Conservation (phyloP, 495 filamentous ascomycete genomes). For the Clohesyomyces aquaticus region DNA sequence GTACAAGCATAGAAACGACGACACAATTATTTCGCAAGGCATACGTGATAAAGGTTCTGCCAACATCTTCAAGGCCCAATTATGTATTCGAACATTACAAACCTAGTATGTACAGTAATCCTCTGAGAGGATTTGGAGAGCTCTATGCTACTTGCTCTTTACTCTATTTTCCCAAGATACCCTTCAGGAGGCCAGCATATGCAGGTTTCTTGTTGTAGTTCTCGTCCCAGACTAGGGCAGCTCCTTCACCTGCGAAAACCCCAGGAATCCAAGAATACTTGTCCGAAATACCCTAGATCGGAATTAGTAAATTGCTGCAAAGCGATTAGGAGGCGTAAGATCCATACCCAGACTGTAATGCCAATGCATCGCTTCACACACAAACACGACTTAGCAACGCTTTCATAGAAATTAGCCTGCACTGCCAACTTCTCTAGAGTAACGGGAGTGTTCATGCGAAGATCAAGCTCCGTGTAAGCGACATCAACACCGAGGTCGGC, state of each 20-base stretch:
- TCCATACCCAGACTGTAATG: constrained; percentile 66
- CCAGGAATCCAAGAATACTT: constrained; percentile 64
- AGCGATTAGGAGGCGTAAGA: no score
- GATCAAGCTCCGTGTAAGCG: constrained; percentile 69
- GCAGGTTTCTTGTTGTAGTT: constrained; percentile 34
- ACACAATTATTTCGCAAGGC: no score
- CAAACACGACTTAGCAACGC: constrained; percentile 66
- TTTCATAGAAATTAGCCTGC: constrained; percentile 62
- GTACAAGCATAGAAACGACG: no score
- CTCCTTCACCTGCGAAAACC: constrained; percentile 28
- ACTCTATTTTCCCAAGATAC: no score
- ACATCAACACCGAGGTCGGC: constrained; percentile 50
- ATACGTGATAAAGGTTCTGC: no score
- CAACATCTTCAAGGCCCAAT: no score
- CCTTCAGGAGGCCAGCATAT: constrained; percentile 24
- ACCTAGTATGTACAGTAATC: no score
- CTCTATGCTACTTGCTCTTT: no score
- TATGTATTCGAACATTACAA: no score
- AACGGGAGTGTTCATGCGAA: constrained; percentile 47
- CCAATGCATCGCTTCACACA: constrained; percentile 66
- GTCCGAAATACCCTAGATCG: constrained; percentile 61
- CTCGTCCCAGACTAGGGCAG: constrained; percentile 26
- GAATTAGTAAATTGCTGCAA: not conserved
- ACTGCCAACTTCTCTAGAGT: constrained; percentile 47
- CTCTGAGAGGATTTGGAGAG: no score